A percentile compares a stretch with the other conserved stretches of the same genome.
Conservation (phyloP, 2,329 filamentous ascomycete genomes). For the Diplodia intermedia region DNA sequence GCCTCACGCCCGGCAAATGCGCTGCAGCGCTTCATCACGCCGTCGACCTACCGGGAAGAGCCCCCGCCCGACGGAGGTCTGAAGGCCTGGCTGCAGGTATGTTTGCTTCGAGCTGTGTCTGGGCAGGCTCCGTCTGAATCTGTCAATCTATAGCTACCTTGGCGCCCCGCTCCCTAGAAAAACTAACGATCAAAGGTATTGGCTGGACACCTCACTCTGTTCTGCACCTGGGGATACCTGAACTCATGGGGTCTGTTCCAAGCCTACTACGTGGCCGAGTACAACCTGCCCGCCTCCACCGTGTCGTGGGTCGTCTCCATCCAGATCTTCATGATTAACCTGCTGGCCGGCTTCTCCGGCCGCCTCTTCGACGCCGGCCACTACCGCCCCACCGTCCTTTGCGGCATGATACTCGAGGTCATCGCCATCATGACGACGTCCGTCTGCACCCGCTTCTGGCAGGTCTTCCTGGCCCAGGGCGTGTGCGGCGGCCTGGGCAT, state of each 20-base stretch:
- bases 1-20: slow-evolving; percentile 7
- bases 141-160: slow-evolving; percentile 31
- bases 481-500: slow-evolving; percentile 51
- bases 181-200: slow-evolving; percentile 48
- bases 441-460: slow-evolving; percentile 41
- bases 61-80: slow-evolving; percentile 35
- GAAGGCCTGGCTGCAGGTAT: slow-evolving; percentile 34
- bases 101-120: background rate
- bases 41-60: slow-evolving; percentile 18
- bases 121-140: slow-evolving; percentile 29
- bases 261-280: slow-evolving; percentile 43
- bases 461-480: slow-evolving; percentile 52
- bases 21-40: slow-evolving; percentile 27
- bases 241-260: slow-evolving; percentile 44
- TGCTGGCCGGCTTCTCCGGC: slow-evolving; percentile 11
- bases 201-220: slow-evolving; percentile 34
- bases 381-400: slow-evolving; percentile 9
- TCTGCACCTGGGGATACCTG: slow-evolving; percentile 24
- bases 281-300: slow-evolving; percentile 34
- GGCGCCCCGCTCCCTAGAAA: slow-evolving; percentile 5
- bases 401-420: slow-evolving; percentile 4
- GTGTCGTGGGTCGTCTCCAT: slow-evolving; percentile 23
- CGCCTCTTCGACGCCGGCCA: slow-evolving; percentile 19
- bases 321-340: slow-evolving; percentile 22
- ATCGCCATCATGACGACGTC: slow-evolving; percentile 25